Evolutionary conservation across 441 rosid species (phyloP), one percentile per base, ranked within the genome.

Genomic region (Rhodomyrtus psidioides): DNA sequence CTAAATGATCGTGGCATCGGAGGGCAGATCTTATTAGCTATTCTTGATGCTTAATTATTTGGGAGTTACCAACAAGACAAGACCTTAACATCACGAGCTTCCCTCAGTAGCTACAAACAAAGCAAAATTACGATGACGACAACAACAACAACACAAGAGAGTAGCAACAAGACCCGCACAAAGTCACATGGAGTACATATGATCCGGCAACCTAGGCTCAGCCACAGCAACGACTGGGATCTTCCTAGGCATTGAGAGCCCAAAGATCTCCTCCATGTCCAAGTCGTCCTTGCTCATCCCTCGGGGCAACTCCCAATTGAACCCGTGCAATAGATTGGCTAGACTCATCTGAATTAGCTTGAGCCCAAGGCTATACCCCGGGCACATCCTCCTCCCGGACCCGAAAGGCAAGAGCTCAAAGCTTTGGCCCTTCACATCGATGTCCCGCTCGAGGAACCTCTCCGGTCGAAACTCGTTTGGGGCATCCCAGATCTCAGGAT

Each of bases 241-340:
- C 65, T 91, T 92, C 84, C 2, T 94, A 3, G 93, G 93, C 28
- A 94, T 91, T 4, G 94, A 89, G 30, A 94, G 93, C 14, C 96
- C 96, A 54, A 89, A 94, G 53, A 90, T 88, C 74, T 94, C 95
- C 83, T 91, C 94, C 96, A 94, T 94, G 34, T 88, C 89, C 85
- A 94, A 46, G 1, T 94, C 91, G 19, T 88, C 84, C 4, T 62
- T 49, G 8, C 28, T 59, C 83, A 86, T 84, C 13, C 65, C 82
- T 10, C 39, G 82, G 14, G 90, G 88, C 79, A 91, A 82, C 85
- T 87, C 89, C 93, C 93, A 91, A 44, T 44, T 34, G 87, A 91
- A 91, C 6, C 93, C 93, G 57, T 91, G 93, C 58, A 90, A 19
- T 24, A 91, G 86, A 87, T 90, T 90, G 9, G 92, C 92, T 85